Evolutionary conservation across 805 yeast genomes (phyloP), one percentile per base, ranked within the genome.

Genomic region (Cephaloascus albidus): DNA sequence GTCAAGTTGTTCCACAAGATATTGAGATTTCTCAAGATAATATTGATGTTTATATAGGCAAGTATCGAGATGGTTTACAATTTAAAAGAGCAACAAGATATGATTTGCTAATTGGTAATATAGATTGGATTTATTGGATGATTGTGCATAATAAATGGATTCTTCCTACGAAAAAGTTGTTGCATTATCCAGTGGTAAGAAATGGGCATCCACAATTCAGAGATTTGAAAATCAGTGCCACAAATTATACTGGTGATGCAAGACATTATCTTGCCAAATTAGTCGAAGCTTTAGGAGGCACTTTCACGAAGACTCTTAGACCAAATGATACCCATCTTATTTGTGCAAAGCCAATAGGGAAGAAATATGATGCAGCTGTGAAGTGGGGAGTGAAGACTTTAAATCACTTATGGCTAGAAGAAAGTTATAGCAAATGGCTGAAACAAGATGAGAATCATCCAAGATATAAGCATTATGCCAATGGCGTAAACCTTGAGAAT

Each of bases 391-490:
- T 85, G 18, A 68, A 69, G 23, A 65, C 82, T 2, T 79, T 85
- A 1, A 88, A 84, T 51, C 96, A 87, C 57, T 52, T 80, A 12
- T 90, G 98, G 98, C 58, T 90, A 12, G 97, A 90, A 52, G 89
- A 85, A 40, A 73, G 87, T 33, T 90, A 70, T 43, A 47, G 59
- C 10, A 57, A 68, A 36, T 84, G 93, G 89, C 61, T 59, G 38
- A 46, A 68, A 4, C 68, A 72, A 46, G 75, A 78, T 31, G 68
- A 57, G 3, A 48, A 60, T 1, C 51, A 56, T 14, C 65, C 74
- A 3, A 63, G 74, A 26, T 85, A 75, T 55, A 53, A 68, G 8
- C 61, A 63, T 37, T 60, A 76, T 33, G 74, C 76, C 1, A 56
- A 62, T 32, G 60, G 55, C 19, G 50, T 61, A 3, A 60, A 64